A percentile compares a stretch with the other conserved stretches of the same genome.
Evolutionary conservation across 2,329 filamentous ascomycete species (phyloP).

Genomic region (Zelopaecilomyces penicillatus): DNA sequence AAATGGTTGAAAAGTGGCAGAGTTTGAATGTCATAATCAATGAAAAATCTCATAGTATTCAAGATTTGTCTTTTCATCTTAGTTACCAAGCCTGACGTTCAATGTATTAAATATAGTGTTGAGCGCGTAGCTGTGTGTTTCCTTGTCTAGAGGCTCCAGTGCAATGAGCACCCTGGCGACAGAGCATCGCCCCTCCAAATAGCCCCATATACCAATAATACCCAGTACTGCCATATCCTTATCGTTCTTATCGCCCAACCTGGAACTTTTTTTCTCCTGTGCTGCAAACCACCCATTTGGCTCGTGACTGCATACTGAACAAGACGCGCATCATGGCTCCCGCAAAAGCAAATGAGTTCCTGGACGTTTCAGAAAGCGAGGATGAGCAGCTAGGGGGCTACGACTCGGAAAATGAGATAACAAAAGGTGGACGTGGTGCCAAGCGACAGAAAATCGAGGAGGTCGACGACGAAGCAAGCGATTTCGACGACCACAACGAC

Average conservation of each 20-base stretch:
- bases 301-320: not conserved
- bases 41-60: too few relatives aligned
- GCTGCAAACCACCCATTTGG: not conserved
- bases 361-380: constrained; percentile 52
- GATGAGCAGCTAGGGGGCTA: constrained; percentile 52
- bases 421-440: constrained; percentile 51
- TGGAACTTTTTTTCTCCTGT: constrained; percentile 15
- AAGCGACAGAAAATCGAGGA: constrained; percentile 57
- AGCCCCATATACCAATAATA: not conserved
- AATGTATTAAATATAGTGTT: too few relatives aligned
- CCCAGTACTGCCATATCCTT: constrained; percentile 4
- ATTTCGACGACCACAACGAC: constrained; percentile 20
- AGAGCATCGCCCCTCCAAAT: not conserved
- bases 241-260: constrained; percentile 4
- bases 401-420: constrained; percentile 61
- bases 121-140: too few relatives aligned
- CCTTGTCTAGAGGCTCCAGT: too few relatives aligned
- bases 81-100: too few relatives aligned
- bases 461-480: constrained; percentile 24
- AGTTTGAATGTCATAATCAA: too few relatives aligned
- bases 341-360: constrained; percentile 64
- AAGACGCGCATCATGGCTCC: constrained; percentile 44
- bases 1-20: too few relatives aligned
- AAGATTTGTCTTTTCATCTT: too few relatives aligned
- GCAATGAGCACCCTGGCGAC: too few relatives aligned